Base-by-base conservation (phyloP, 2,329 filamentous ascomycete species). In the Colletotrichum musae region DNA sequence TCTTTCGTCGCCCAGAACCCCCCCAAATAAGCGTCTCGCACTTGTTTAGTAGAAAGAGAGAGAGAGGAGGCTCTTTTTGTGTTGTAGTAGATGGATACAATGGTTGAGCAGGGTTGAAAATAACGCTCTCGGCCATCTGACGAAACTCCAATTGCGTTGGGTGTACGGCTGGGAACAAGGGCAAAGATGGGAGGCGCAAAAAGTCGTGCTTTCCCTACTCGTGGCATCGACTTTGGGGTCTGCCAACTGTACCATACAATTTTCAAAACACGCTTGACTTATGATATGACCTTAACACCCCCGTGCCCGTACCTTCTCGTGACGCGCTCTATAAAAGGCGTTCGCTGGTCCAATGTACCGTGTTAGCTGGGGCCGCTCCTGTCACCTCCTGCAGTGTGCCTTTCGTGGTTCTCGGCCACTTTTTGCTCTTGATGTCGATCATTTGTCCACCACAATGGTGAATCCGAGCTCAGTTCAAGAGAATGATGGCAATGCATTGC, bases 1-100 rank as follows among this genome's bases (percentile, higher is more conserved):
- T 75, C 81, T 69, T 91, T 91, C 73, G 88, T 88, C 72, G 84
- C 85, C 73, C 72, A 82, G 71, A 90, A 89, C 87, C 88, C 89
- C 75, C 83, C 83, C 76, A 88, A 89, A 79, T 90, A 89, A 86
- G 76, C 24, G 58, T 28, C 41, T 47, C 32, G 15, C 5, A 32
- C 28, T 50, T 28, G 28, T 58, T 48, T 32, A 26, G 15, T 43
- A n/a, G 41, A 21, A 56, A 45, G 32, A 53, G 51, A 52, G 60
- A 58, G 21, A 53, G 50, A 43, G 10, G 53, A 41, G 51, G 21
- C 58, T 15, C 18, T 24, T 18, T 21, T 45, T 24, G 36, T 63
- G 66, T 54, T 58, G 57, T 52, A 57, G 57, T 57, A 58, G 58
- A 67, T 71, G 62, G 47, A 50, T 36, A 61, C 53, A 70, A 70